These are phyloP conservation scores for Jasminum sambac DNA, from an alignment of 257 asterid species.

Conservation along the genomic window DNA sequence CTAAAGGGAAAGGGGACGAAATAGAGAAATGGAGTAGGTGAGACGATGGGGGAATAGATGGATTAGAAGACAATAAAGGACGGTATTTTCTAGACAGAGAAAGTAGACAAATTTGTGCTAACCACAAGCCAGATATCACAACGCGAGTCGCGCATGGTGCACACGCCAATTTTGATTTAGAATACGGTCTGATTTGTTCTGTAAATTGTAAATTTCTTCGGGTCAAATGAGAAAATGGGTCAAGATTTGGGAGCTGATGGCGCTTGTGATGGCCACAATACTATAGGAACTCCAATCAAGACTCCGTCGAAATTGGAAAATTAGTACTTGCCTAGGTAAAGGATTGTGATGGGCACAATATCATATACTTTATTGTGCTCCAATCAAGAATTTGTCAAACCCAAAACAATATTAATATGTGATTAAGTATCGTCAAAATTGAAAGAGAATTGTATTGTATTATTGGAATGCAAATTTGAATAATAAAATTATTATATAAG, in stretches of 20 bases:
- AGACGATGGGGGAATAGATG: constrained; percentile 15
- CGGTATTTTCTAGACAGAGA: constrained; percentile 20
- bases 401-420: no score
- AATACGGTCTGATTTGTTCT: not conserved
- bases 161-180: constrained; percentile 27
- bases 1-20: constrained; percentile 19
- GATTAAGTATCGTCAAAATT: no score
- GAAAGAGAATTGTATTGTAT: no score
- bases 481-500: no score
- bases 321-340: no score
- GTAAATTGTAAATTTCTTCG: not conserved
- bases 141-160: constrained; percentile 26
- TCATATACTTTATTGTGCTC: no score
- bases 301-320: not conserved
- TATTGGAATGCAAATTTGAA: no score
- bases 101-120: constrained; percentile 36
- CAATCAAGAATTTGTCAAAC: not conserved
- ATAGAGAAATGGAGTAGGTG: constrained; percentile 29
- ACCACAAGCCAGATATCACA: constrained; percentile 36
- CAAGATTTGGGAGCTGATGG: constrained; percentile 17
- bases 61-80: constrained; percentile 12
- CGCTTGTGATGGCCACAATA: not conserved
- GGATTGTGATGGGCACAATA: not conserved
- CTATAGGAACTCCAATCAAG: not conserved
- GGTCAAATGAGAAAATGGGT: constrained; percentile 15